Evolutionary conservation across 495 filamentous ascomycete species (phyloP).

Genomic region (Neurospora sp.): DNA sequence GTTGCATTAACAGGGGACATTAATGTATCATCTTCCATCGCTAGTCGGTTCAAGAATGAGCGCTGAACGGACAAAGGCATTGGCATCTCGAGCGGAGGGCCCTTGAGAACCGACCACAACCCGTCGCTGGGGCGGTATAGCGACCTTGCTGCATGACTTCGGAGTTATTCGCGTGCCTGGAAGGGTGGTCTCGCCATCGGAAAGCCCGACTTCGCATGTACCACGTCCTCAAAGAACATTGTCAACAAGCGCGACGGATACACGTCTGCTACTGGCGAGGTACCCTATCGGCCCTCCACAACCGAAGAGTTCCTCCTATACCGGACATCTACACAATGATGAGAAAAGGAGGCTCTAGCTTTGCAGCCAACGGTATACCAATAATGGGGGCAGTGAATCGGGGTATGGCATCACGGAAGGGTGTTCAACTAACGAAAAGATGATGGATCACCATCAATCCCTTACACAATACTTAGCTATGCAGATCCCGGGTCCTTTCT

Average conservation of each 20-base stretch:
- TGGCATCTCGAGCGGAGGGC: not conserved
- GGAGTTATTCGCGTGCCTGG: constrained; percentile 55
- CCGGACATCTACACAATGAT: constrained; percentile 20
- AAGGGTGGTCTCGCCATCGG: constrained; percentile 88
- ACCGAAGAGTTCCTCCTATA: constrained; percentile 49
- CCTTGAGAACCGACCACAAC: not conserved
- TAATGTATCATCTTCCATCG: no score
- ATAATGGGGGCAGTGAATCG: not conserved
- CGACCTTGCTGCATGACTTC: constrained; percentile 49
- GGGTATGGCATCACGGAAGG: not conserved
- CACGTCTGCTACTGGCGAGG: constrained; percentile 63
- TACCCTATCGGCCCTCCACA: constrained; percentile 65
- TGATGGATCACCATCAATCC: not conserved
- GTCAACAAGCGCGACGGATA: constrained; percentile 74
- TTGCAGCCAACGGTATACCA: not conserved
- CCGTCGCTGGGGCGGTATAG: constrained; percentile 3
- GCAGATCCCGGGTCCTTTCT: not conserved
- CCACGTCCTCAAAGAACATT: constrained; percentile 78
- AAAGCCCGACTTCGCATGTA: constrained; percentile 76
- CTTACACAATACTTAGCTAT: not conserved
- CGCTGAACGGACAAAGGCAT: no score
- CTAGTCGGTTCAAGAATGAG: no score
- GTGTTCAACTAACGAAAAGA: not conserved
- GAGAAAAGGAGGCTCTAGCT: not conserved
- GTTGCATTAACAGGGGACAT: no score